phyloP scores from a whole-genome alignment of 164 flowering plant species.

The Nymphaea thermarum region DNA sequence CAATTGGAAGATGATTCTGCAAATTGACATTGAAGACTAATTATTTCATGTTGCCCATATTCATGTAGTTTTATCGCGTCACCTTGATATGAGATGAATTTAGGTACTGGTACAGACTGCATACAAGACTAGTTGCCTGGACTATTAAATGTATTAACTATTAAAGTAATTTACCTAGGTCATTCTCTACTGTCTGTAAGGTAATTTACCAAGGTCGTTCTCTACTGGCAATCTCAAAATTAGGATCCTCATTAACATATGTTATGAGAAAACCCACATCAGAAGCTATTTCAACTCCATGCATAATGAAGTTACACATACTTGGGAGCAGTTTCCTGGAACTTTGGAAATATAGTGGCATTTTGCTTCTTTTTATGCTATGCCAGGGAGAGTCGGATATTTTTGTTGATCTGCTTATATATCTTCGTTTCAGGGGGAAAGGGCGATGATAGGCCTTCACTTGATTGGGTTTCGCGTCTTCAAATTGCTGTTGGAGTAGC shows the following conservation, averaged over 20 bases:
- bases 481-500: conserved; percentile 46
- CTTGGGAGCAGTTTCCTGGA: background rate
- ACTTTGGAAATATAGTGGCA: background rate
- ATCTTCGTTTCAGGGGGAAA: background rate
- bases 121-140: too few species aligned
- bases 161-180: too few species aligned
- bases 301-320: background rate
- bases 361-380: too few species aligned
- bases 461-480: conserved; percentile 61
- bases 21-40: too few species aligned
- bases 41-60: too few species aligned
- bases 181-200: too few species aligned
- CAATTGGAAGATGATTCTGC: too few species aligned
- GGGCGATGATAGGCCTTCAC: conserved; percentile 12
- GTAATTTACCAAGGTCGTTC: background rate
- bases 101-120: too few species aligned
- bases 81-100: too few species aligned
- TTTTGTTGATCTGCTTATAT: background rate
- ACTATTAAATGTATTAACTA: too few species aligned
- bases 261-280: too few species aligned
- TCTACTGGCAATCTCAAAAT: background rate
- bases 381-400: background rate
- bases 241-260: background rate
- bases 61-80: too few species aligned
- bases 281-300: background rate